phyloP scores from a whole-genome alignment of 495 filamentous ascomycete species.

The Xylaria venustula region DNA sequence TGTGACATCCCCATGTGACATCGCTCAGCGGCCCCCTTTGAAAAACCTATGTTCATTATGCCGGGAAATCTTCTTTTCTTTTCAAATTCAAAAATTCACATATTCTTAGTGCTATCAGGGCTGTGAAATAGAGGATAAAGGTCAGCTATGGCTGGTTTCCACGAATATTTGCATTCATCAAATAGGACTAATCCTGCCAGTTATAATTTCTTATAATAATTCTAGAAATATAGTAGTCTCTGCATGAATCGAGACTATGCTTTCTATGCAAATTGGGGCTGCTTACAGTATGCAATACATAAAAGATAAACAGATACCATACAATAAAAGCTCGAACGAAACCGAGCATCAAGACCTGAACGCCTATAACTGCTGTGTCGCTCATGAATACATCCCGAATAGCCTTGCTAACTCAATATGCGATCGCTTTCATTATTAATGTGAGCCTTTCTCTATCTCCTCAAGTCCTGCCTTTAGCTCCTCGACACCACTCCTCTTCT shows the following conservation, averaged over 20 bases:
- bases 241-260: not conserved
- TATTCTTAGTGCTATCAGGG: too few relatives aligned
- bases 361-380: not conserved
- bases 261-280: not conserved
- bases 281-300: not conserved
- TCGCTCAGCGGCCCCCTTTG: too few relatives aligned
- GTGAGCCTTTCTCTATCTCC: constrained; percentile 17
- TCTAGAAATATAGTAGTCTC: not conserved
- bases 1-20: too few relatives aligned
- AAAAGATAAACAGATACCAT: not conserved
- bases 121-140: too few relatives aligned
- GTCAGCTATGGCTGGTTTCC: too few relatives aligned
- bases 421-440: not conserved
- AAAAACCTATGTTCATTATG: too few relatives aligned
- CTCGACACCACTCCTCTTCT: constrained; percentile 18
- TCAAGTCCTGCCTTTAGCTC: constrained; percentile 13
- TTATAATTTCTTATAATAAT: too few relatives aligned
- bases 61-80: too few relatives aligned
- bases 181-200: too few relatives aligned
- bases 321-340: not conserved
- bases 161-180: too few relatives aligned
- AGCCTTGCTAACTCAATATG: not conserved
- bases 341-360: constrained; percentile 4
- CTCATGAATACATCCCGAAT: not conserved
- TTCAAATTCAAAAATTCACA: too few relatives aligned